Conservation (phyloP, 441 rosid genomes). For the Syzygium malaccense region DNA sequence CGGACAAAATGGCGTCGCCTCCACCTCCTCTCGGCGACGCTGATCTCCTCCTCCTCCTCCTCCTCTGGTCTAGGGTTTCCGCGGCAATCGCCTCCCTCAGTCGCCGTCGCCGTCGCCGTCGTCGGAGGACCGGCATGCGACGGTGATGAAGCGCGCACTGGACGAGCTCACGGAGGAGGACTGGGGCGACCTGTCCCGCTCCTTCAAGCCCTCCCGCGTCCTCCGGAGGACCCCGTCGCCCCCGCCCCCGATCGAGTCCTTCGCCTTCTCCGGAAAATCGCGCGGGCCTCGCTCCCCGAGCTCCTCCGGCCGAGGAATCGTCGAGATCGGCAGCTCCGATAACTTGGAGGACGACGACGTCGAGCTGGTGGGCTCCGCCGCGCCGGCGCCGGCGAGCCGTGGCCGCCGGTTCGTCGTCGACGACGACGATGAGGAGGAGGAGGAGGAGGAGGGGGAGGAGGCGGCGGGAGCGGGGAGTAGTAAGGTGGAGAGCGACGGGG, state of each 20-base stretch:
- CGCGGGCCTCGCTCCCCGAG: constrained; percentile 6
- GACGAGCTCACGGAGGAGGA: constrained; percentile 88
- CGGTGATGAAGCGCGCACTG: constrained; percentile 69
- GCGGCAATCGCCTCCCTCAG: background rate
- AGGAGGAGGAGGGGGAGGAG: constrained; percentile 1
- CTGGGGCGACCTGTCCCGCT: constrained; percentile 53
- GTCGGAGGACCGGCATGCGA: background rate
- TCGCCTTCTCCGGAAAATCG: constrained; percentile 30
- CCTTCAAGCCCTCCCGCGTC: constrained; percentile 76
- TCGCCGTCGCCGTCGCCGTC: background rate
- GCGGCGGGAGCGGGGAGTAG: constrained; percentile 12
- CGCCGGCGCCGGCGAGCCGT: constrained; percentile 22
- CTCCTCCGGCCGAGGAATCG: background rate
- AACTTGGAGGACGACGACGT: constrained; percentile 58
- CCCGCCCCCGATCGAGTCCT: constrained; percentile 59
- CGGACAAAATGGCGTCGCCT: background rate
- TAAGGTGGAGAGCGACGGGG: constrained; percentile 29
- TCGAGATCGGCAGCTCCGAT: constrained; percentile 22
- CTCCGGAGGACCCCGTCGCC: constrained; percentile 26
- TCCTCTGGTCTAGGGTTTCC: background rate
- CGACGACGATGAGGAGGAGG: constrained; percentile 23
- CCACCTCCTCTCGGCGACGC: background rate
- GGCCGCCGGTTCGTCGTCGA: constrained; percentile 70
- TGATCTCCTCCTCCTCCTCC: background rate
- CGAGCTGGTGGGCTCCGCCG: constrained; percentile 18